Conservation (phyloP, 108 stramenopile genomes). For the Schizochytrium sp. region DNA sequence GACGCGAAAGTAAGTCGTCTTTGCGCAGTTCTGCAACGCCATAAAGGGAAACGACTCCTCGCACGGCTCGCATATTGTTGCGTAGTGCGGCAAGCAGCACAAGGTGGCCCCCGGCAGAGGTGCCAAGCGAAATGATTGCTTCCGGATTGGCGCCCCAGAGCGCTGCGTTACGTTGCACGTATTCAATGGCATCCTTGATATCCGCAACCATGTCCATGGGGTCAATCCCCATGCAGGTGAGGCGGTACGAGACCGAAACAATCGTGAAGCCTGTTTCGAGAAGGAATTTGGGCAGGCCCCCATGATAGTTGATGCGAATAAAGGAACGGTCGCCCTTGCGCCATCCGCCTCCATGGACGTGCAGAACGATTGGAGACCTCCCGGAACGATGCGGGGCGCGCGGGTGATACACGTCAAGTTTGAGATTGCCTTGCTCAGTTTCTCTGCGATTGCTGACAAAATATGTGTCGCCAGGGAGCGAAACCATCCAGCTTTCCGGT, state of each 20-base stretch:
- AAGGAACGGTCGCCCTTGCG: not conserved
- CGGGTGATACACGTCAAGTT: not conserved
- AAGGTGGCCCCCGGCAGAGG: not conserved
- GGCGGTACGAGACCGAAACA: not conserved
- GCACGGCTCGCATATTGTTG: not conserved
- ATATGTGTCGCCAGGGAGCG: not conserved
- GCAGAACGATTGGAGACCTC: not conserved
- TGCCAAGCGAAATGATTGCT: not conserved
- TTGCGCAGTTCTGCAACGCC: not conserved
- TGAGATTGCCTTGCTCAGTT: not conserved
- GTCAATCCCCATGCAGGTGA: not conserved
- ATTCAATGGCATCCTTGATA: not conserved
- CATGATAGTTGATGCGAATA: not conserved
- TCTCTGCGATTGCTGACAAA: not conserved
- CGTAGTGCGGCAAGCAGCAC: not conserved
- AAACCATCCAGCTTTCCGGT: not conserved
- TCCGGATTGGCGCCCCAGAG: not conserved
- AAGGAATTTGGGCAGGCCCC: not conserved
- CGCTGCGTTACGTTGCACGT: not conserved
- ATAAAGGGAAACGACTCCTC: not conserved
- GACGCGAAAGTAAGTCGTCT: not conserved
- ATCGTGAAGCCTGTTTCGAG: not conserved
- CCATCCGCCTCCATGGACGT: not conserved
- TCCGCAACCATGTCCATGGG: not conserved
- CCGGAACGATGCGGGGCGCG: not conserved